Conservation (phyloP, 495 filamentous ascomycete genomes). For the Aspergillus baeticus region DNA sequence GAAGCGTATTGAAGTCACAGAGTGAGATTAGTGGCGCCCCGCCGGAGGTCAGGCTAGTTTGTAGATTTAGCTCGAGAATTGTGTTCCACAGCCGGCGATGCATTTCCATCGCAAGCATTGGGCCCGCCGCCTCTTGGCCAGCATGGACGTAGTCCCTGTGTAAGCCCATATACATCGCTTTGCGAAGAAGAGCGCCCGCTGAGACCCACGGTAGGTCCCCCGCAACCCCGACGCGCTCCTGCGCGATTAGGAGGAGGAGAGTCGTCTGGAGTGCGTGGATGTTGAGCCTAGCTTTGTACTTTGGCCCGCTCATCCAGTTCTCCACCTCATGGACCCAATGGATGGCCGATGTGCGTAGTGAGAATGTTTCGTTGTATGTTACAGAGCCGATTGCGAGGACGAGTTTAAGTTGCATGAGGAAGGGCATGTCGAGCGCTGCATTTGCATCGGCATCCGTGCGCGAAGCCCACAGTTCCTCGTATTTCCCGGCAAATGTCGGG, state of each 20-base stretch:
- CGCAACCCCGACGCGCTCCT: conserved; percentile 45
- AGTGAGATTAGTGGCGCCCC: conserved; percentile 47
- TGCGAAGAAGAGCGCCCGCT: conserved; percentile 52
- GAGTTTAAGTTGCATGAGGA: conserved; percentile 50
- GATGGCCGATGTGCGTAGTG: conserved; percentile 35
- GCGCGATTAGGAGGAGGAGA: conserved; percentile 48
- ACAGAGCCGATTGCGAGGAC: conserved; percentile 51
- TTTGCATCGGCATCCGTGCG: conserved; percentile 8
- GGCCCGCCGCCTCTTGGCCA: conserved; percentile 34
- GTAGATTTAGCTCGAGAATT: conserved; percentile 53
- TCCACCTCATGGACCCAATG: conserved; percentile 54
- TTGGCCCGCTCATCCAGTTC: conserved; percentile 50
- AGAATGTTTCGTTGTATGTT: conserved; percentile 31
- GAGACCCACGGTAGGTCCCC: conserved; percentile 56
- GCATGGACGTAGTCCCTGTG: conserved; percentile 56
- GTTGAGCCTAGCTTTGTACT: conserved; percentile 46
- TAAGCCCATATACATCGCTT: conserved; percentile 59
- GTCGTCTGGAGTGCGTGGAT: conserved; percentile 47
- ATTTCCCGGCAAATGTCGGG: conserved; percentile 51
- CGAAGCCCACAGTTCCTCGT: conserved; percentile 27
- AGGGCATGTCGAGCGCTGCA: conserved; percentile 13
- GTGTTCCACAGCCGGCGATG: conserved; percentile 62
- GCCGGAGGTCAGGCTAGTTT: conserved; percentile 50
- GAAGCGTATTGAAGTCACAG: conserved; percentile 53
- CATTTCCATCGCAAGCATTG: conserved; percentile 50